Percentiles rank a stretch among this genome's conserved stretches.
phyloP scores from a whole-genome alignment of 441 rosid genomes.

The Arabidopsis hybrid region DNA sequence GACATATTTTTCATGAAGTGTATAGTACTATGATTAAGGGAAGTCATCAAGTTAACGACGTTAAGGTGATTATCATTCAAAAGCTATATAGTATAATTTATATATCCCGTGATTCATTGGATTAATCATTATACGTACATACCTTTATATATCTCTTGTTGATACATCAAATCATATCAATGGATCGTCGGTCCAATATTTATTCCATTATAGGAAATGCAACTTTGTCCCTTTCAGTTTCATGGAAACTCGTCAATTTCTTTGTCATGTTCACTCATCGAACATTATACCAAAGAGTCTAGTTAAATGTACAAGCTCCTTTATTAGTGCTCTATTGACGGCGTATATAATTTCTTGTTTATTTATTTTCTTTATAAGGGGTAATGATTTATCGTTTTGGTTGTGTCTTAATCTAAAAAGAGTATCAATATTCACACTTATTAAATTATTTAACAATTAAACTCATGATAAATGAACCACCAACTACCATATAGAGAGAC shows the following conservation, averaged over 20 bases:
- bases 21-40: neutral
- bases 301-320: constrained; percentile 16
- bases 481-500: constrained; percentile 21
- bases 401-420: constrained; percentile 20
- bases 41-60: constrained; percentile 22
- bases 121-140: neutral
- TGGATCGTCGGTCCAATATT: constrained; percentile 33
- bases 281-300: constrained; percentile 6
- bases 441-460: neutral
- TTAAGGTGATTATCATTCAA: constrained; percentile 27
- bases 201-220: constrained; percentile 35
- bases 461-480: constrained; percentile 4
- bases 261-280: neutral
- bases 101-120: constrained; percentile 29
- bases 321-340: constrained; percentile 29
- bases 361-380: neutral
- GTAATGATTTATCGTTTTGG: constrained; percentile 13
- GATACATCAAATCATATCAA: constrained; percentile 45
- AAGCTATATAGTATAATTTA: constrained; percentile 1
- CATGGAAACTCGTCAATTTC: constrained; percentile 21
- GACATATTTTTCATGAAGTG: constrained; percentile 1
- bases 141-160: constrained; percentile 30
- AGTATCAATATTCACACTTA: neutral
- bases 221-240: constrained; percentile 11
- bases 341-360: constrained; percentile 9